phyloP scores from a whole-genome alignment of 2,329 filamentous ascomycete species.

The Hypoxylon sp. region DNA sequence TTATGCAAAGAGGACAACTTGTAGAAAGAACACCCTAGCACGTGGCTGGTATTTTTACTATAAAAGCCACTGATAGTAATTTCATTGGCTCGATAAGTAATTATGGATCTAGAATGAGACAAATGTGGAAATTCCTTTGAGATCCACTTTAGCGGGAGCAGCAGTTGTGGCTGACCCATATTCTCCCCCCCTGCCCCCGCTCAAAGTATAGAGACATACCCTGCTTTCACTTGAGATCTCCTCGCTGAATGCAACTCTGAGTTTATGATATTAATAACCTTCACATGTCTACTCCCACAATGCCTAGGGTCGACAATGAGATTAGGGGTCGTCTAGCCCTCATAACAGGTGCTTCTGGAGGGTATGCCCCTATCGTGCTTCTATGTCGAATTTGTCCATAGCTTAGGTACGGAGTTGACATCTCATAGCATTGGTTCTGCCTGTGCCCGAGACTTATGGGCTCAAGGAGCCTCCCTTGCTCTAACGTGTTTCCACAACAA shows the following conservation, averaged over 20 bases:
- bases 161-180: conserved; percentile 27
- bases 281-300: conserved; percentile 30
- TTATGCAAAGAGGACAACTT: conserved; percentile 50
- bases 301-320: conserved; percentile 54
- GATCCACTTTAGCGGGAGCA: conserved; percentile 1
- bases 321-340: conserved; percentile 55
- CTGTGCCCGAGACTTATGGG: conserved; percentile 54
- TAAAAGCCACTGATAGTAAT: conserved; percentile 50
- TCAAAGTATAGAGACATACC: conserved; percentile 7
- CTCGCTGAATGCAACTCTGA: background rate
- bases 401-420: conserved; percentile 33
- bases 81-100: conserved; percentile 51
- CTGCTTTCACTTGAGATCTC: background rate
- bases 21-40: conserved; percentile 44
- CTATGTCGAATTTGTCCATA: conserved; percentile 8
- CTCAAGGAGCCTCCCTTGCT: conserved; percentile 55
- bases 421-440: conserved; percentile 54
- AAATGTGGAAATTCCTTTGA: conserved; percentile 36
- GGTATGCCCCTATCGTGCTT: conserved; percentile 45
- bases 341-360: conserved; percentile 56
- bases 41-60: conserved; percentile 40
- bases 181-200: conserved; percentile 8
- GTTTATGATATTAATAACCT: background rate
- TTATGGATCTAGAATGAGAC: conserved; percentile 35
- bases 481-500: conserved; percentile 54